Percentiles rank a stretch among this genome's conserved stretches.
These are phyloP conservation scores for Bipolaris cookei DNA, from an alignment of 2,329 filamentous ascomycete species.

Conservation along the genomic window DNA sequence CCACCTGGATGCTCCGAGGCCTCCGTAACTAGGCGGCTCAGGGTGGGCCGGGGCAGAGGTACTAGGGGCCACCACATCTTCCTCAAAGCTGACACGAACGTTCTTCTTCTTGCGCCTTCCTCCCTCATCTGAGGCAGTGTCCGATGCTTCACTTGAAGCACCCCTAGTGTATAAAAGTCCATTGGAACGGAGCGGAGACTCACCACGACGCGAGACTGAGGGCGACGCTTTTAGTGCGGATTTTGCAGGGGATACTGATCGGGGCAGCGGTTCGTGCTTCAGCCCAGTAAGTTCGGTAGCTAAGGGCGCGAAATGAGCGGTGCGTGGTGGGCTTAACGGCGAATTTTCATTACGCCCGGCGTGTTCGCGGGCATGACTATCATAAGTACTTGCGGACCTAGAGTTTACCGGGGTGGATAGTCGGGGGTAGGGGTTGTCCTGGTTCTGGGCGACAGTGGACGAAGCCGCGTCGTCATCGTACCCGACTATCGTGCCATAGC, in stretches of 20 bases:
- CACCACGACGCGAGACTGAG: constrained; percentile 56
- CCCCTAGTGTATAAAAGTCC: constrained; percentile 56
- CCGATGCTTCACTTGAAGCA: constrained; percentile 62
- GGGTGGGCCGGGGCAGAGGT: constrained; percentile 47
- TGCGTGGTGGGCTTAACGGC: constrained; percentile 67
- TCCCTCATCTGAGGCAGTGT: constrained; percentile 58
- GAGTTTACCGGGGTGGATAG: constrained; percentile 19
- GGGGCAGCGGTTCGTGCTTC: constrained; percentile 71
- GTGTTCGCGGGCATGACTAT: constrained; percentile 28
- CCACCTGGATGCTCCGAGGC: constrained; percentile 53
- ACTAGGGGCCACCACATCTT: constrained; percentile 64
- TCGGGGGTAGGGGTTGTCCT: constrained; percentile 38
- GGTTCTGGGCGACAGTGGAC: constrained; percentile 32
- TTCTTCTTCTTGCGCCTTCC: constrained; percentile 60
- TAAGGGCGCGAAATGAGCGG: constrained; percentile 69
- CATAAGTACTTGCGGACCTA: constrained; percentile 14
- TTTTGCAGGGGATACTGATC: constrained; percentile 77
- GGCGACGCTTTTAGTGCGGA: constrained; percentile 74
- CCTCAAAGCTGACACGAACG: constrained; percentile 79
- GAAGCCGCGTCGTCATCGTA: constrained; percentile 18
- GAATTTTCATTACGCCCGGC: constrained; percentile 42
- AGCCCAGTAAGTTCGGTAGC: constrained; percentile 60
- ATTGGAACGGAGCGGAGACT: constrained; percentile 58
- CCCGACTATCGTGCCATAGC: constrained; percentile 14
- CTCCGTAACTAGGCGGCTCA: constrained; percentile 28